Evolutionary conservation across 2,329 filamentous ascomycete species (phyloP), one percentile per base, ranked within the genome.

Genomic region (Alternaria consortialis): DNA sequence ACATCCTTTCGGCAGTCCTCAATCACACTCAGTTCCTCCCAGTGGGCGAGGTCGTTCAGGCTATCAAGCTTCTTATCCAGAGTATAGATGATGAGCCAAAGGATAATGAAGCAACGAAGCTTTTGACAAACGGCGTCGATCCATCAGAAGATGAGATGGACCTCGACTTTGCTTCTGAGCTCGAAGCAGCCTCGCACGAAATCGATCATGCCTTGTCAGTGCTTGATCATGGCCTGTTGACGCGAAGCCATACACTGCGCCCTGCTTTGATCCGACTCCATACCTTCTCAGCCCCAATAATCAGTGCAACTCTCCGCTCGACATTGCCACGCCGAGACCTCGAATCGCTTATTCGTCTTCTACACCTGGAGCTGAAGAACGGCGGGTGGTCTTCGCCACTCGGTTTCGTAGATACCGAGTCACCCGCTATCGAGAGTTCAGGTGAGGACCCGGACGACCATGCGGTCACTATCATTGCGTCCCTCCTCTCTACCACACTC

Each of bases 361-460:
- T 94, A 31, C 88, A 91, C 57, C 84, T 90, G 65, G 90, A 94
- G 79, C 84, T 94, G 46, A 87, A 89, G 53, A 87, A 88, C 65
- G 91, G 91, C 58, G 89, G 89, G 32, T 94, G 91, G 91, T 92
- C 90, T 0, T 86, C 88, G 17, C 84, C 87, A 23, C 93, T 93
- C 76, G 80, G 91, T 37, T 90, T 91, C 68, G 78, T 81, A 11
- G 84, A 85, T 15, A 77, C 82, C 53, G 80, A 83, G 31, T 50
- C 27, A 11, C 44, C 62, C 2, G 53, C 58, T 4, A 32, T 29
- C 2, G 69, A 72, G 8, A 60, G 77, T 13, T 77, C 81, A 25
- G 79, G 80, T n/a, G 82, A 84, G 7, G 80, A 83, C 4, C 86
- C 88, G 0, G 87, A 89, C 20, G 88, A 93, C 69, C 87, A 87